Base-by-base conservation (phyloP, 192 early-diverging fungal species). In the Chytriomyces hyalinus region DNA sequence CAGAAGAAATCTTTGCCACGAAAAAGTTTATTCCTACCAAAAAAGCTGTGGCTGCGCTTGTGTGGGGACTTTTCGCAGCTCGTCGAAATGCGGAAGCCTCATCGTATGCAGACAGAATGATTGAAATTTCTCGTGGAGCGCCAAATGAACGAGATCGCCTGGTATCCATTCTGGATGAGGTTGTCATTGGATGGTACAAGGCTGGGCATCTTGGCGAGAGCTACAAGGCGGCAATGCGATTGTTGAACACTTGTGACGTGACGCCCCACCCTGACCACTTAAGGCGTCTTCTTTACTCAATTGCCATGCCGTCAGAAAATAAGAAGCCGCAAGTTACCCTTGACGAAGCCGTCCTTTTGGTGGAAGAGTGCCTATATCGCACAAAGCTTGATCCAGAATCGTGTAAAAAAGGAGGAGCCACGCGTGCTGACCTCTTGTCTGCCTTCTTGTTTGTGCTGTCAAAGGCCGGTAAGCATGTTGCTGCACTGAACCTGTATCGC, bases 391-490 rank as follows among this genome's bases (percentile, higher is more conserved):
- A 36, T 36, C 15, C 53, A 20, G 20, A 57, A 13, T 57, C 53
- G 13, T 13, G 20, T 13, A 57, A 20, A 20, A 1, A 5, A 13
- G 53, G 53, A 57, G 53, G 53, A 57, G 36, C 36, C 36, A 1
- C 36, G 36, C 36, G 36, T 36, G 36, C 36, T 36, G 36, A 36
- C 4, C 20, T 57, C 3, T n/a, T 57, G 53, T 57, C 53, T 48
- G 49, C 49, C 24, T 22, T 70, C 49, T 22, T 70, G n/a, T 53
- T 20, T n/a, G 53, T 70, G 43, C 22, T 67, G 66, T 67, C 11
- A 20, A 8, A 22, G 8, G 46, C 13, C 44, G 66, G 44, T 11
- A 47, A 67, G 47, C 26, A 15, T 48, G 15, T 15, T 11, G 46
- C 17, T 2, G 66, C 66, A 46, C 22, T 67, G 26, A 46, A 47